These are phyloP conservation scores for Trichoderma harzianum DNA, from an alignment of 2,329 filamentous ascomycete species.

Conservation along the genomic window DNA sequence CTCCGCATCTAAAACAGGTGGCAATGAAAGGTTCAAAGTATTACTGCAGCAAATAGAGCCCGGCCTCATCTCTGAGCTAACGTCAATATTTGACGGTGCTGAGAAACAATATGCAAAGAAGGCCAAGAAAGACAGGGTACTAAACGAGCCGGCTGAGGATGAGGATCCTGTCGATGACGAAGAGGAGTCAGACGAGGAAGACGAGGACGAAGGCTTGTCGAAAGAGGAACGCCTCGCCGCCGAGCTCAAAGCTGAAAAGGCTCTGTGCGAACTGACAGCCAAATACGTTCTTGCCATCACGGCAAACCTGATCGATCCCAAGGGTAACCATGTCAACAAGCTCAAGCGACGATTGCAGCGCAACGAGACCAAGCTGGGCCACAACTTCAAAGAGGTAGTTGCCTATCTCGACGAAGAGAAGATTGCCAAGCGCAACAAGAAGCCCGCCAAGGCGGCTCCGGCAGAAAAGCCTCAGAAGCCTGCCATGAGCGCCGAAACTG, in stretches of 20 bases:
- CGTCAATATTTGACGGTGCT: conserved; percentile 71
- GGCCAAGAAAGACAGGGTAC: conserved; percentile 51
- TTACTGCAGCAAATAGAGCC: conserved; percentile 67
- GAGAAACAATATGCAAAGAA: conserved; percentile 77
- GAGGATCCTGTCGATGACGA: conserved; percentile 69
- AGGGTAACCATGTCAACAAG: conserved; percentile 56
- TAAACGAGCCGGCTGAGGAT: conserved; percentile 65
- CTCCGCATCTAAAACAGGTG: conserved; percentile 24
- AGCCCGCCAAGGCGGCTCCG: conserved; percentile 26
- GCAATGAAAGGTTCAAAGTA: conserved; percentile 32
- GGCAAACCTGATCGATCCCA: conserved; percentile 68
- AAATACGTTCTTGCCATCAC: conserved; percentile 80
- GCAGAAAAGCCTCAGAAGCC: conserved; percentile 32
- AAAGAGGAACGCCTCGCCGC: conserved; percentile 59
- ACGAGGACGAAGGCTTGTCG: conserved; percentile 52
- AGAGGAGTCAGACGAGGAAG: conserved; percentile 47
- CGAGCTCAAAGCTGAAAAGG: conserved; percentile 75
- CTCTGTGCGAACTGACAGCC: conserved; percentile 78
- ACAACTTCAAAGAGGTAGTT: conserved; percentile 82
- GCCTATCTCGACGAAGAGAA: conserved; percentile 72
- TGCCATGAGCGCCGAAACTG: conserved; percentile 43
- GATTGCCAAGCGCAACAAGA: conserved; percentile 44
- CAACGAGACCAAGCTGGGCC: conserved; percentile 76
- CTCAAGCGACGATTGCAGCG: conserved; percentile 69
- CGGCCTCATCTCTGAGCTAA: conserved; percentile 62